These are phyloP conservation scores for Diplosphaera chodatii DNA, from an alignment of 139 green algal genomes.

Conservation along the genomic window DNA sequence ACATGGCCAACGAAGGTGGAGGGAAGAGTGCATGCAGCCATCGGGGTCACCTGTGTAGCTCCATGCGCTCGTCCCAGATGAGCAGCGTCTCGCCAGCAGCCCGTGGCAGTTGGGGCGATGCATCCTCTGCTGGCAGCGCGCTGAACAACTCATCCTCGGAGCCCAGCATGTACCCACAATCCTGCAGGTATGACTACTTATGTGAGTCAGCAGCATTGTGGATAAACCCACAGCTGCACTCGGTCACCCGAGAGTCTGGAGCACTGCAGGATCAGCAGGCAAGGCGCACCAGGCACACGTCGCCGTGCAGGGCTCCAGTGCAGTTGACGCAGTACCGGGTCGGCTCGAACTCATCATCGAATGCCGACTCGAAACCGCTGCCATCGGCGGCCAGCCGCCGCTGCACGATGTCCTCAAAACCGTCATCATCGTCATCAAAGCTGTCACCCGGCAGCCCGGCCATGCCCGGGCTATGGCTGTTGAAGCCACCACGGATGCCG, in stretches of 20 bases:
- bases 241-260: no score
- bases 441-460: no score
- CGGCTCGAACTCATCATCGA: slow-evolving; percentile 2
- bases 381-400: background rate
- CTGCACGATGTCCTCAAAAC: background rate
- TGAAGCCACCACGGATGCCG: no score
- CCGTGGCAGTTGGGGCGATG: background rate
- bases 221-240: no score
- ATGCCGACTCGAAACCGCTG: slow-evolving; percentile 1
- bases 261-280: no score
- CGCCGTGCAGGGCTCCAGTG: slow-evolving; percentile 13
- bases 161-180: slow-evolving; percentile 14
- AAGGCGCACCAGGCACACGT: slow-evolving; percentile 4
- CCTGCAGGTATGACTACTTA: no score
- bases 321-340: slow-evolving; percentile 40
- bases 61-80: slow-evolving; percentile 51
- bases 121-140: background rate
- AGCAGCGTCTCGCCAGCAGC: slow-evolving; percentile 14
- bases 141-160: slow-evolving; percentile 8
- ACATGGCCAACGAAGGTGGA: no score
- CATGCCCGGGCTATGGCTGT: background rate
- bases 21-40: no score
- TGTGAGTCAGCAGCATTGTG: no score
- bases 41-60: slow-evolving; percentile 17
- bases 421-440: background rate